A percentile compares a stretch with the other conserved stretches of the same genome.
These are phyloP conservation scores for Inga leiocalycina DNA, from an alignment of 306 rosid genomes.

Conservation along the genomic window DNA sequence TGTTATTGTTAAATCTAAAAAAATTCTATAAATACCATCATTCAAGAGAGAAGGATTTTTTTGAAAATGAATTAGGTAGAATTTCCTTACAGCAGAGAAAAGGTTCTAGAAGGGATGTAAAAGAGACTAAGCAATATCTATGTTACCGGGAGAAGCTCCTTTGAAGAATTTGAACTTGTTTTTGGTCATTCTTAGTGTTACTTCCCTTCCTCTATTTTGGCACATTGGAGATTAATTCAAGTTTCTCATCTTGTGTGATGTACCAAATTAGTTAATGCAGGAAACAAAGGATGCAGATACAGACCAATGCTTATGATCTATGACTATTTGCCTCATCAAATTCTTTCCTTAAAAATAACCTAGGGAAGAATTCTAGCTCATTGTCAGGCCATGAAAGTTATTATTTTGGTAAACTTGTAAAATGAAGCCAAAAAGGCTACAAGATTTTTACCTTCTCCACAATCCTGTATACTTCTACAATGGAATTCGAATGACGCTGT, in stretches of 20 bases:
- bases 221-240: neutral
- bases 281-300: slow-evolving; percentile 14
- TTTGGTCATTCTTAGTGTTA: slow-evolving; percentile 6
- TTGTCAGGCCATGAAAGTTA: slow-evolving; percentile 19
- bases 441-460: slow-evolving; percentile 84
- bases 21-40: neutral
- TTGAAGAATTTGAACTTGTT: slow-evolving; percentile 10
- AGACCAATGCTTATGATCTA: neutral
- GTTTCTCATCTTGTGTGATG: neutral
- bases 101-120: slow-evolving; percentile 24
- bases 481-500: slow-evolving; percentile 90
- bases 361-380: slow-evolving; percentile 6
- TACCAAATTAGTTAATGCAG: neutral
- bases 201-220: neutral
- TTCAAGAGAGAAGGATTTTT: slow-evolving; percentile 23
- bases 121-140: neutral
- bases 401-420: slow-evolving; percentile 9
- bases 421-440: slow-evolving; percentile 14
- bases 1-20: slow-evolving; percentile 17
- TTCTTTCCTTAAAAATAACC: neutral
- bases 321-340: neutral
- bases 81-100: slow-evolving; percentile 25
- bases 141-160: slow-evolving; percentile 18
- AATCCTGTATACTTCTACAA: slow-evolving; percentile 96
- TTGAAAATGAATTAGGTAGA: slow-evolving; percentile 17